Conservation (phyloP, 2,329 filamentous ascomycete genomes). For the Stagonosporopsis rhizophila region DNA sequence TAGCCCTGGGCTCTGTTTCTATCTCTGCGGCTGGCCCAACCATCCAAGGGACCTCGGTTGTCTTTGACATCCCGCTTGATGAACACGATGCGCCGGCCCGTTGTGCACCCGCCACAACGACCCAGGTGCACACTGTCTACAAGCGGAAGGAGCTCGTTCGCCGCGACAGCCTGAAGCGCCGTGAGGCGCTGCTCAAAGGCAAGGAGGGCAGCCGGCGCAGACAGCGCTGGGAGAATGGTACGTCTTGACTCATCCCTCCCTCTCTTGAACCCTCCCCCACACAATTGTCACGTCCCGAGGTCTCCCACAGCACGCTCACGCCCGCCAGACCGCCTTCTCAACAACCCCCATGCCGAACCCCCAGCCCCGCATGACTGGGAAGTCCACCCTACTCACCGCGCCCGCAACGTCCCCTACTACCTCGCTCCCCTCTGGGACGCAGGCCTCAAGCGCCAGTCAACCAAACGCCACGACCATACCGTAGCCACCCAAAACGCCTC, state of each 20-base stretch:
- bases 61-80: conserved; percentile 80
- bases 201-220: conserved; percentile 88
- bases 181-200: conserved; percentile 82
- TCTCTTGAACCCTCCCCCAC: too few relatives aligned
- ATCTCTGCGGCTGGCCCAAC: conserved; percentile 44
- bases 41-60: conserved; percentile 63
- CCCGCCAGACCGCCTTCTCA: conserved; percentile 77
- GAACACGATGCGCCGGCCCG: conserved; percentile 51
- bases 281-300: too few relatives aligned
- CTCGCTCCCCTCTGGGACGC: conserved; percentile 86
- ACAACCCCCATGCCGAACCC: conserved; percentile 85
- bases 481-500: conserved; percentile 44
- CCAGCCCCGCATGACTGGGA: conserved; percentile 85
- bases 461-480: conserved; percentile 51
- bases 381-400: conserved; percentile 79
- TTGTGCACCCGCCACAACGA: conserved; percentile 39
- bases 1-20: conserved; percentile 51
- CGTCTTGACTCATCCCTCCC: conserved; percentile 3
- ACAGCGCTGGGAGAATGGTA: conserved; percentile 94
- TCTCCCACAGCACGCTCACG: neutral
- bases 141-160: conserved; percentile 63
- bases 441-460: conserved; percentile 52
- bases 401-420: conserved; percentile 84
- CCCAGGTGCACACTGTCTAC: conserved; percentile 56
- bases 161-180: conserved; percentile 68